A percentile compares a stretch with the other conserved stretches of the same genome.
phyloP scores from a whole-genome alignment of 768 basidiomycete genomes.

The Lentinula boryana region DNA sequence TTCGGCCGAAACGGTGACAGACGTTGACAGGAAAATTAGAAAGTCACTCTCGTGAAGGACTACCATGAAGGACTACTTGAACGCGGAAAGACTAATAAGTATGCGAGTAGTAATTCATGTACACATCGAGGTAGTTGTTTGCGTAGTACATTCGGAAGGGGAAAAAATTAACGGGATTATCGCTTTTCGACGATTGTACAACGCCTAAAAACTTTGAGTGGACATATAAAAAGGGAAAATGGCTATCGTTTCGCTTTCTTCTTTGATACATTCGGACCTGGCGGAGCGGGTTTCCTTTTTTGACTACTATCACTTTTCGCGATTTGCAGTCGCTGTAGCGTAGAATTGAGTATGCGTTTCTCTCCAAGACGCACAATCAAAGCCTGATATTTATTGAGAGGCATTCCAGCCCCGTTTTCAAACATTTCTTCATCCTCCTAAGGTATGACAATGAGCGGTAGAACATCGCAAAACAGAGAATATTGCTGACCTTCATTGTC shows the following conservation, averaged over 20 bases:
- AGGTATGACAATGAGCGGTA: conserved; percentile 9
- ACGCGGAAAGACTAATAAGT: too few relatives aligned
- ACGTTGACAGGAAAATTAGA: too few relatives aligned
- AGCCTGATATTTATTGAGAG: conserved; percentile 52
- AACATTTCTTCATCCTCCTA: conserved; percentile 49
- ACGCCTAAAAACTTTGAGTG: too few relatives aligned
- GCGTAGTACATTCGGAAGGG: too few relatives aligned
- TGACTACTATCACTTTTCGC: neutral
- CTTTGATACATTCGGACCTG: neutral
- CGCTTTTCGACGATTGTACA: too few relatives aligned
- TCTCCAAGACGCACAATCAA: conserved; percentile 74
- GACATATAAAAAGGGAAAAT: too few relatives aligned
- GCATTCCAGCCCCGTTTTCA: conserved; percentile 6
- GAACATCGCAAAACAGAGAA: neutral
- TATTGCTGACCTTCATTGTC: conserved; percentile 44
- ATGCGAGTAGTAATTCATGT: too few relatives aligned
- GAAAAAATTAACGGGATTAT: too few relatives aligned
- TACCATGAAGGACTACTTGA: too few relatives aligned
- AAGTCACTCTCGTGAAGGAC: too few relatives aligned
- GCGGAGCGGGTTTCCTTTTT: neutral
- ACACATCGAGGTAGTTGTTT: too few relatives aligned
- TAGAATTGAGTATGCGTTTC: conserved; percentile 53
- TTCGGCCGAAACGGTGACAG: too few relatives aligned
- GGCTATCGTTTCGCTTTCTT: conserved; percentile 1
- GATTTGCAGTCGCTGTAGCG: neutral